Evolutionary conservation across 2,329 filamentous ascomycete genomes (phyloP), one percentile per base, ranked within the genome.

Genomic region (Shiraia bambusicola): DNA sequence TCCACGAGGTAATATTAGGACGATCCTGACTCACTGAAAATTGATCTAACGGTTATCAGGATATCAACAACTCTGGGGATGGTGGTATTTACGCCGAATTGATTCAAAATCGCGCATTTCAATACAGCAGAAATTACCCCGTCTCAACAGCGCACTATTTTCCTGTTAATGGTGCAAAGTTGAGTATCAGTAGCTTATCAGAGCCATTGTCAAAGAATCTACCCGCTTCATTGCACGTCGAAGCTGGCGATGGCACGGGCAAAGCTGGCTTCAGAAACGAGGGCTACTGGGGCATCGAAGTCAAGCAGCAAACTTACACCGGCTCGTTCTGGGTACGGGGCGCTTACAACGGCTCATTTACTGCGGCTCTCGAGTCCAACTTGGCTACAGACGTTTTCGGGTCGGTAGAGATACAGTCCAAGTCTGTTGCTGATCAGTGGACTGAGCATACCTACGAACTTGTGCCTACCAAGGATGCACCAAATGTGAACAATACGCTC

Each of bases 71-170:
- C 62, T 83, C 80, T 2, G 84, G 84, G 2, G 85, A 88, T 58
- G 84, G 85, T 15, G 85, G 84, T 4, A 79, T 88, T 48, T 88
- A 88, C 59, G 84, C 81, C 34, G 84, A 88, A 58, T 66, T 88
- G 41, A 78, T 88, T 42, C 78, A 76, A 37, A 88, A 88, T 65
- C 77, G 83, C 34, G 85, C 83, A 9, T 87, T 88, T 57, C 85
- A 88, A 63, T 74, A 72, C 45, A 61, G 56, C 46, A 49, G 31
- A 40, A 35, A 37, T 13, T 61, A 39, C 33, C 52, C 49, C 10
- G 58, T 58, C 9, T 61, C 58, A 4, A 58, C 56, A n/a, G 51
- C 48, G 10, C 55, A 59, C 42, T 63, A 58, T 42, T 58, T 53
- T 7, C 54, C 67, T 1, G 53, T 72, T 43, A 67, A 67, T 28